Evolutionary conservation across 495 filamentous ascomycete species (phyloP), one percentile per base, ranked within the genome.

Genomic region (Penicillium turbatum): DNA sequence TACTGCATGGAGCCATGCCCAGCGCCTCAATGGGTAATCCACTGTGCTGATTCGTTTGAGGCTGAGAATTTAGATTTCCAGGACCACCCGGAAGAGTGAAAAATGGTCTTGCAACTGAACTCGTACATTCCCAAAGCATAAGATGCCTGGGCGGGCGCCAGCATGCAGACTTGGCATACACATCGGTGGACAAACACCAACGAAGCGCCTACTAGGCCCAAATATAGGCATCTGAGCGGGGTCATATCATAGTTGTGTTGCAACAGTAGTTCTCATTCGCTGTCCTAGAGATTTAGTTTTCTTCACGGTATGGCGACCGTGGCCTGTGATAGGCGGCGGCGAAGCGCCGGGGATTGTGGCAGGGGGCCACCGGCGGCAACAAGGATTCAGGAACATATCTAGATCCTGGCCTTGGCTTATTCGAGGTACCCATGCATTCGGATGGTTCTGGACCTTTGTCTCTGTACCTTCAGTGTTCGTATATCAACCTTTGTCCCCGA

Each of bases 161-260:
- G 43, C 50, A 6, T 58, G 60, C 57, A 65, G 60, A 57, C 57
- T 65, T 61, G 63, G 63, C 63, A 48, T 49, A 50, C 27, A 38
- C 30, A 32, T 36, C 17, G 13, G n/a, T 43, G 43, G 29, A 37
- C 39, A 46, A 35, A 13, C 38, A 51, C 38, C 37, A 24, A 31
- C 39, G 0, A 56, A 47, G 49, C 31, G 51, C 39, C 45, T 38
- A 21, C 15, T 26, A 9, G 10, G 16, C 38, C 30, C 44, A 62
- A 54, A 56, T 34, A 56, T 56, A 56, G 59, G 27, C 21, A 12
- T 45, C 40, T 13, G 49, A 35, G 39, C 17, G 30, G 19, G 9
- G 13, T 1, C 17, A 2, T 3, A 51, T 34, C 31, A 19, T 45
- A 15, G 21, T 10, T 32, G n/a, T 26, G 34, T 15, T 32, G 9